Evolutionary conservation across 2,329 filamentous ascomycete species (phyloP), one percentile per base, ranked within the genome.

Genomic region (Alternaria postmessia): DNA sequence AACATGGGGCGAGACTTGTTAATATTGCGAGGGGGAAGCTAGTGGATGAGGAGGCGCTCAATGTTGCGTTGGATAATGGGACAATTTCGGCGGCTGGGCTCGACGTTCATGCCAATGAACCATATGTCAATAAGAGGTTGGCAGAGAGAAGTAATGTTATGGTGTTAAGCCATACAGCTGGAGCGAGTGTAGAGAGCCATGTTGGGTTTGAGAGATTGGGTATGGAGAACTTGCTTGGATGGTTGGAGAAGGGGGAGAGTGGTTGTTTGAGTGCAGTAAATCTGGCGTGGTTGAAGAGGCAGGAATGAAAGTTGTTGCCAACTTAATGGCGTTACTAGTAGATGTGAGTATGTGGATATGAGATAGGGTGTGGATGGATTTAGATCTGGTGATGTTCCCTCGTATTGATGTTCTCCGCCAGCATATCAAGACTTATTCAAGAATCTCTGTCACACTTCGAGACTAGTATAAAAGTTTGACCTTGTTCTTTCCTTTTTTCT

Each of bases 161-260:
- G 78, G 72, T 91, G 55, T 87, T 89, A n/a, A 86, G 87, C 53
- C 89, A 91, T 72, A 89, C 89, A 65, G 89, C 88, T 1, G 88
- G 88, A 0, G 87, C 88, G 4, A 89, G 88, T 36, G 81, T 90
- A 14, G 87, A 90, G 73, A 88, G 88, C 62, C 87, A 88, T 68
- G 73, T 85, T n/a, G 87, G 86, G 4, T 90, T 91, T 65, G 89
- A 91, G 79, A 83, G 86, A 74, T 70, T 90, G 73, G 86, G 85
- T 34, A 90, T 91, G 84, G 81, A 86, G 69, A 91, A 91, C 72
- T 83, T 91, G 51, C 79, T 89, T 77, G 84, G 84, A 0, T 88
- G 88, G 57, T 71, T 90, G 55, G 75, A 75, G 3, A 84, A 84
- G 0, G 78, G 79, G 3, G 77, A 83, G 59, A 77, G 77, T 2